phyloP scores from a whole-genome alignment of 306 rosid species.

The Prunus mume region DNA sequence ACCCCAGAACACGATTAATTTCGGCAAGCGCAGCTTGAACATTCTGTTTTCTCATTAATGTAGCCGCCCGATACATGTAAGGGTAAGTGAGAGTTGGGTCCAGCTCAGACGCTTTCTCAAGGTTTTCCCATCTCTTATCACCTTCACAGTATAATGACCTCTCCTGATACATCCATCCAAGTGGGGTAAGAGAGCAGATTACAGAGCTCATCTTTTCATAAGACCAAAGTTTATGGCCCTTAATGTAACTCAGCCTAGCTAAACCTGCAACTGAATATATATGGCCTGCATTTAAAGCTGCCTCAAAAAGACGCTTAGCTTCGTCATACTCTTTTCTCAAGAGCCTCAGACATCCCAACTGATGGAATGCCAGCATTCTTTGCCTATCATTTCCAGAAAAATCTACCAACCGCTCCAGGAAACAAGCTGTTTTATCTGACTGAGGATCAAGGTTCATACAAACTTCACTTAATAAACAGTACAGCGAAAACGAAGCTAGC shows the following conservation, averaged over 20 bases:
- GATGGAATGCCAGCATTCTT: conserved; percentile 66
- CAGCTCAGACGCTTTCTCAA: conserved; percentile 78
- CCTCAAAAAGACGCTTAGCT: conserved; percentile 63
- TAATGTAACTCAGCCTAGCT: conserved; percentile 60
- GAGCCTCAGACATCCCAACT: conserved; percentile 69
- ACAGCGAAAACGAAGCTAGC: conserved; percentile 65
- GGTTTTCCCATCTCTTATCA: conserved; percentile 66
- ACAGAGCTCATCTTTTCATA: conserved; percentile 69
- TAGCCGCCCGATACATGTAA: conserved; percentile 80
- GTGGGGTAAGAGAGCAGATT: conserved; percentile 50
- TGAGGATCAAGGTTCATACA: conserved; percentile 59
- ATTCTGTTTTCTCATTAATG: conserved; percentile 61
- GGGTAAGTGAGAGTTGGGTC: conserved; percentile 92
- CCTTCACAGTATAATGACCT: conserved; percentile 76
- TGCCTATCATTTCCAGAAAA: conserved; percentile 68
- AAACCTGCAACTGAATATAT: conserved; percentile 74
- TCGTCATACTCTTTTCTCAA: conserved; percentile 73
- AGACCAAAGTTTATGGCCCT: conserved; percentile 61
- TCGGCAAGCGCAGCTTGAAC: conserved; percentile 69
- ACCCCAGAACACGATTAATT: conserved; percentile 78
- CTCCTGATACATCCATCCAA: conserved; percentile 95
- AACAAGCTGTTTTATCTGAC: conserved; percentile 68
- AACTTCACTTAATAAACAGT: conserved; percentile 82
- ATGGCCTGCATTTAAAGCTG: conserved; percentile 78
- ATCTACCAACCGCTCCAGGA: conserved; percentile 62